Percentiles rank a stretch among this genome's conserved stretches.
Conservation (phyloP, 2,329 filamentous ascomycete species). For the Colletotrichum endophyticum region DNA sequence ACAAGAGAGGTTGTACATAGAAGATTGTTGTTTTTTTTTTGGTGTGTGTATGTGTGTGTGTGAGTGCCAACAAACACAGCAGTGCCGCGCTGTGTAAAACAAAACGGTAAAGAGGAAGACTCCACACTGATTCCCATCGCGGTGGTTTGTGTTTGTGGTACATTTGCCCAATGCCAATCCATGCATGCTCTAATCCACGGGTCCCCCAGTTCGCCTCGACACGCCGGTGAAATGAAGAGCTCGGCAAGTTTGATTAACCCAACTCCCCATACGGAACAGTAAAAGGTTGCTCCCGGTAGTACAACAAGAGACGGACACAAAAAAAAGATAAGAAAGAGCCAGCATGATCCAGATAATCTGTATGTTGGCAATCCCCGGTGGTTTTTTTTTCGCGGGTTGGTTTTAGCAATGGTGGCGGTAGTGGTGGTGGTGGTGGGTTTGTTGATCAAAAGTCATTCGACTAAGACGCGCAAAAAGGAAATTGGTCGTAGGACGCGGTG, state of each 20-base stretch:
- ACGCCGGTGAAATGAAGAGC: not conserved
- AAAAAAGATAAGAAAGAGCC: not conserved
- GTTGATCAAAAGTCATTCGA: not conserved
- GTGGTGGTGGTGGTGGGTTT: not conserved
- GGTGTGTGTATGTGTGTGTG: not conserved
- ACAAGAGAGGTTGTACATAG: not conserved
- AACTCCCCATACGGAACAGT: not conserved
- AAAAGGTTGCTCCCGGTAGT: slow-evolving; percentile 1
- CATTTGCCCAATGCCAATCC: not conserved
- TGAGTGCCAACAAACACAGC: not conserved
- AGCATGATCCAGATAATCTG: not conserved
- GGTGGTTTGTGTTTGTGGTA: not conserved
- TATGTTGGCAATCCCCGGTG: not conserved
- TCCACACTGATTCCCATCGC: not conserved
- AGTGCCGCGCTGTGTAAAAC: not conserved
- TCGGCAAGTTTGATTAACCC: not conserved
- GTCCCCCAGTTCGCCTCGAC: not conserved
- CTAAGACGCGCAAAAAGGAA: not conserved
- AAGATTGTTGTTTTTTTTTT: not conserved
- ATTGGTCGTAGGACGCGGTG: slow-evolving; percentile 12
- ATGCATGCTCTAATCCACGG: not conserved
- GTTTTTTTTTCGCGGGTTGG: not conserved
- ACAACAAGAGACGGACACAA: not conserved
- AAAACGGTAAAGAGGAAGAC: not conserved
- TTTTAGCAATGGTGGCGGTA: not conserved